These are phyloP conservation scores for Tagetes patula DNA, from an alignment of 129 eudicot genomes.

Conservation along the genomic window DNA sequence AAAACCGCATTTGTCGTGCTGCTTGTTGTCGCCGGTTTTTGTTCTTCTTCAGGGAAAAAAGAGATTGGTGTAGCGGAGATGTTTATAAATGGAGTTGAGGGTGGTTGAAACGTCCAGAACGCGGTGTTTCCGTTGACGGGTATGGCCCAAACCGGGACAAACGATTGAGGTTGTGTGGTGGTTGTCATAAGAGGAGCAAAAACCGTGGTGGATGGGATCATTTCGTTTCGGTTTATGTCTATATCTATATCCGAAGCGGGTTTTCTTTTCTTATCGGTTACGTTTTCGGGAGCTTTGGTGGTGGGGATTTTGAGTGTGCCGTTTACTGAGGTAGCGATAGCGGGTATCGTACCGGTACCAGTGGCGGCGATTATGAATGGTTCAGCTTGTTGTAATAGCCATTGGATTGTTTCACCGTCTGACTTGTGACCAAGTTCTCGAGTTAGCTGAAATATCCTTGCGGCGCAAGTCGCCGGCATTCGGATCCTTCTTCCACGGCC, in stretches of 20 bases:
- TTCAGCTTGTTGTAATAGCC: constrained; percentile 84
- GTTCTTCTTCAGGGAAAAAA: constrained; percentile 33
- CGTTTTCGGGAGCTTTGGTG: neutral
- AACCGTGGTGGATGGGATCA: neutral
- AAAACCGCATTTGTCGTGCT: neutral
- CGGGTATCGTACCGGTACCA: constrained; percentile 87
- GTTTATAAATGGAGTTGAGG: constrained; percentile 36
- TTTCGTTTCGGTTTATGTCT: too few species aligned
- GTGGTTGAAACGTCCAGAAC: constrained; percentile 53
- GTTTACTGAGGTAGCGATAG: constrained; percentile 82
- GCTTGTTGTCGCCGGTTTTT: constrained; percentile 16
- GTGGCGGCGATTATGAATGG: constrained; percentile 84
- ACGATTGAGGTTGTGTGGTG: constrained; percentile 30
- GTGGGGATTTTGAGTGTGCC: constrained; percentile 77
- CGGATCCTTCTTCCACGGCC: constrained; percentile 91
- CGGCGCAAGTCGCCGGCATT: constrained; percentile 88
- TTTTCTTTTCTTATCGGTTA: neutral
- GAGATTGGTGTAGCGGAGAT: constrained; percentile 44
- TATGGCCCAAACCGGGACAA: constrained; percentile 51
- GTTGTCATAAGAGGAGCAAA: constrained; percentile 57
- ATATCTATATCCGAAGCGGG: too few species aligned
- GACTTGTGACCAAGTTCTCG: constrained; percentile 78
- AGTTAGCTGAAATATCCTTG: constrained; percentile 75
- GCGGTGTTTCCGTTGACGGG: constrained; percentile 44
- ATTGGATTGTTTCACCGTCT: constrained; percentile 82